Conservation (phyloP, 306 rosid genomes). For the Glycine latifolia region DNA sequence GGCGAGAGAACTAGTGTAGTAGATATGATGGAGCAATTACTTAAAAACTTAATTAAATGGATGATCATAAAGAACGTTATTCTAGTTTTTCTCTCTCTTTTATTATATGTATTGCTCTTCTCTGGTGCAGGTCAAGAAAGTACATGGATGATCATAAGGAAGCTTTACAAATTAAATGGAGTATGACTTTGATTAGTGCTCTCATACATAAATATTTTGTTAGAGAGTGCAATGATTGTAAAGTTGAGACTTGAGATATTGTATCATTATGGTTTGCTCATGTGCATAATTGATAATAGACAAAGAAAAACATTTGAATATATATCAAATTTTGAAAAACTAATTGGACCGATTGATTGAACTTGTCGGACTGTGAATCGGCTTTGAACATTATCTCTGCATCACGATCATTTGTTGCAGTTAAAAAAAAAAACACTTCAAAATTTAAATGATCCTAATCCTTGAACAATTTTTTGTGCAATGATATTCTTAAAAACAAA, state of each 20-base stretch:
- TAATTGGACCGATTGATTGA: background rate
- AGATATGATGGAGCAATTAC: background rate
- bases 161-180: slow-evolving; percentile 30
- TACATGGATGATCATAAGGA: slow-evolving; percentile 54
- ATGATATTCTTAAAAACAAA: background rate
- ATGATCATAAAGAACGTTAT: no score
- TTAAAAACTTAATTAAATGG: background rate
- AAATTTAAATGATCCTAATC: background rate
- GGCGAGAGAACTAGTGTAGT: background rate
- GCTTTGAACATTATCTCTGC: no score
- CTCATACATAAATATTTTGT: slow-evolving; percentile 24
- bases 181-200: slow-evolving; percentile 18
- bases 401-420: background rate
- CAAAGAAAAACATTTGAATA: background rate
- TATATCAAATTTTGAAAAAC: background rate
- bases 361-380: background rate
- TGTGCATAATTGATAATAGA: background rate
- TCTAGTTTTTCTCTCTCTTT: background rate
- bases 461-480: background rate
- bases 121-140: slow-evolving; percentile 60
- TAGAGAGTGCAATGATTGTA: slow-evolving; percentile 31
- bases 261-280: slow-evolving; percentile 9
- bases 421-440: background rate
- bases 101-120: background rate
- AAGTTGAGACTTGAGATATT: slow-evolving; percentile 31